Conservation (phyloP, 768 basidiomycete genomes). For the Roridomyces roridus region DNA sequence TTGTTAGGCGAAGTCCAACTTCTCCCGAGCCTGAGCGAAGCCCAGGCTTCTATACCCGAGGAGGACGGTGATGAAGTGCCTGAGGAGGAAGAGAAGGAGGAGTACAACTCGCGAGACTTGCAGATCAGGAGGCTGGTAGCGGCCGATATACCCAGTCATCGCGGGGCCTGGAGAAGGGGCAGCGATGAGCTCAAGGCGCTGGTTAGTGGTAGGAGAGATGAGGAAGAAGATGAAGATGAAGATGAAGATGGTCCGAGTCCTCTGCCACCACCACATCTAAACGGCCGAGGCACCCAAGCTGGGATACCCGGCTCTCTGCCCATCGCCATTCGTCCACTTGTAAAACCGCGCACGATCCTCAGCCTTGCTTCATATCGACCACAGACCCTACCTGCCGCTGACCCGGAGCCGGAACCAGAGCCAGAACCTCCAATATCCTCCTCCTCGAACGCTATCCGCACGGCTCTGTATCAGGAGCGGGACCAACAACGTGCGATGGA, state of each 20-base stretch:
- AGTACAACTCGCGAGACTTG: slow-evolving; percentile 43
- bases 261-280: neutral
- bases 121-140: slow-evolving; percentile 70
- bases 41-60: neutral
- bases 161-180: slow-evolving; percentile 70
- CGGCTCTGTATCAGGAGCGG: slow-evolving; percentile 70
- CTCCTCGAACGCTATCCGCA: slow-evolving; percentile 60
- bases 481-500: slow-evolving; percentile 69
- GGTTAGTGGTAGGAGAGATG: slow-evolving; percentile 43
- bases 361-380: slow-evolving; percentile 66
- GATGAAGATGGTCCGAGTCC: slow-evolving; percentile 25
- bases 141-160: slow-evolving; percentile 72
- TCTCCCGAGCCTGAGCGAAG: slow-evolving; percentile 8
- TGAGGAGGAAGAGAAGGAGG: slow-evolving; percentile 14
- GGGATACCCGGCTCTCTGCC: slow-evolving; percentile 66
- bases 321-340: slow-evolving; percentile 57
- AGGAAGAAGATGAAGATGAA: slow-evolving; percentile 38
- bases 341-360: slow-evolving; percentile 42
- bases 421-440: slow-evolving; percentile 35
- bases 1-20: slow-evolving; percentile 47
- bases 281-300: slow-evolving; percentile 9
- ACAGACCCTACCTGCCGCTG: slow-evolving; percentile 46
- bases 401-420: slow-evolving; percentile 24
- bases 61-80: slow-evolving; percentile 1
- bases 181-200: slow-evolving; percentile 71